A percentile compares a stretch with the other conserved stretches of the same genome.
Evolutionary conservation across 2,329 filamentous ascomycete genomes (phyloP).

Genomic region (Amylocarpus encephaloides): DNA sequence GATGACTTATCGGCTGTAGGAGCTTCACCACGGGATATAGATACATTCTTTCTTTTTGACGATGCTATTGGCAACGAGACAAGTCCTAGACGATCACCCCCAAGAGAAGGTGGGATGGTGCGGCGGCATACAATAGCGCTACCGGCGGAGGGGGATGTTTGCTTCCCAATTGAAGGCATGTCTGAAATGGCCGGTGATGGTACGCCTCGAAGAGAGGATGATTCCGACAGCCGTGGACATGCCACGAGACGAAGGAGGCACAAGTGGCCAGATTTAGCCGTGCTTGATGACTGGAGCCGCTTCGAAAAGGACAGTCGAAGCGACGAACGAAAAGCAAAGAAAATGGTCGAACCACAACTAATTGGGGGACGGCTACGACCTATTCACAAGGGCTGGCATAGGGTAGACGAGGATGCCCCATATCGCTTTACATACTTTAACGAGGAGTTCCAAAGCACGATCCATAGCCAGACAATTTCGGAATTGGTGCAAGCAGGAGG

Average conservation of each 20-base stretch:
- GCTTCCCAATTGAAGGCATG: slow-evolving; percentile 74
- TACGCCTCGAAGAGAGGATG: slow-evolving; percentile 42
- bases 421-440: slow-evolving; percentile 99
- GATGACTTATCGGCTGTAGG: slow-evolving; percentile 47
- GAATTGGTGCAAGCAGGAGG: slow-evolving; percentile 82
- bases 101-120: slow-evolving; percentile 23
- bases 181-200: slow-evolving; percentile 81
- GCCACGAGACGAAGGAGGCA: slow-evolving; percentile 49
- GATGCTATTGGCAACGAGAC: slow-evolving; percentile 30
- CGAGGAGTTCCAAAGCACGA: slow-evolving; percentile 90
- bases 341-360: slow-evolving; percentile 87
- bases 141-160: slow-evolving; percentile 79
- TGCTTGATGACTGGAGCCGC: slow-evolving; percentile 82
- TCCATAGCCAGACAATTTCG: slow-evolving; percentile 92
- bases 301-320: slow-evolving; percentile 85
- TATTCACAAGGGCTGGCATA: slow-evolving; percentile 74
- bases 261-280: slow-evolving; percentile 79
- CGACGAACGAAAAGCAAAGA: slow-evolving; percentile 78
- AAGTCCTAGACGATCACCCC: slow-evolving; percentile 17
- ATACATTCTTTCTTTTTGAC: slow-evolving; percentile 5
- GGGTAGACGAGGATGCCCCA: slow-evolving; percentile 80
- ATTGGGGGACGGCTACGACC: slow-evolving; percentile 85
- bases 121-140: slow-evolving; percentile 54
- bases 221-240: slow-evolving; percentile 28
- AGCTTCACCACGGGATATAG: slow-evolving; percentile 11